These are phyloP conservation scores for Aechmea fasciata DNA, from an alignment of 176 grass and related monocot species.

Conservation along the genomic window DNA sequence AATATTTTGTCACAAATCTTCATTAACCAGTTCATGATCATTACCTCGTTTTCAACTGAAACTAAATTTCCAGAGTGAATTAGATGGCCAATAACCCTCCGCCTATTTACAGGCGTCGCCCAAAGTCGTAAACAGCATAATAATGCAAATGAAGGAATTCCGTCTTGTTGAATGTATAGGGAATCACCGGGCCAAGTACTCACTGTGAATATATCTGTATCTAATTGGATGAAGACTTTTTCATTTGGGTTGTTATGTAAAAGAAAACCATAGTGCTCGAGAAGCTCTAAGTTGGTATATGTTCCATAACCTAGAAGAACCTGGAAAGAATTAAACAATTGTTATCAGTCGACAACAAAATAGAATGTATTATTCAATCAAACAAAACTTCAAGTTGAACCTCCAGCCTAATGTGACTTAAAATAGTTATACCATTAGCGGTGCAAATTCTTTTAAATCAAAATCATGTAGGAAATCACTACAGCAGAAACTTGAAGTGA, in stretches of 20 bases:
- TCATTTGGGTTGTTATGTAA: slow-evolving; percentile 75
- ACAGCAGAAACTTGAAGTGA: no score
- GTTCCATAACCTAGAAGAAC: slow-evolving; percentile 74
- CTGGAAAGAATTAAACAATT: slow-evolving; percentile 22
- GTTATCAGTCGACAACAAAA: not conserved
- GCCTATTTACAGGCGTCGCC: slow-evolving; percentile 31
- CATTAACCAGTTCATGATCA: slow-evolving; percentile 61
- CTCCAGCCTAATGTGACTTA: not conserved
- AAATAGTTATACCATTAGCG: not conserved
- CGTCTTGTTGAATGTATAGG: slow-evolving; percentile 66
- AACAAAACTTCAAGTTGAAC: not conserved
- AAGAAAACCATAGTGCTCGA: slow-evolving; percentile 92
- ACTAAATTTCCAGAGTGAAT: slow-evolving; percentile 56
- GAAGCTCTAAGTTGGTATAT: slow-evolving; percentile 80
- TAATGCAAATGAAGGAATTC: slow-evolving; percentile 65
- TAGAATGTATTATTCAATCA: not conserved
- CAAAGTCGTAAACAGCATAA: slow-evolving; percentile 63
- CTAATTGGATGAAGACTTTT: slow-evolving; percentile 66
- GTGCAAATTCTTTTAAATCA: not conserved
- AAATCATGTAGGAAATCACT: no score
- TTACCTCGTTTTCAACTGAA: slow-evolving; percentile 67
- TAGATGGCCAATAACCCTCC: slow-evolving; percentile 37
- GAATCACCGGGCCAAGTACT: slow-evolving; percentile 53
- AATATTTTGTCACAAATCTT: slow-evolving; percentile 46
- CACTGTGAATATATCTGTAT: slow-evolving; percentile 39